Percentiles rank a stretch among this genome's conserved stretches.
Evolutionary conservation across 805 yeast genomes (phyloP).

Genomic region (Yarrowia sp.): DNA sequence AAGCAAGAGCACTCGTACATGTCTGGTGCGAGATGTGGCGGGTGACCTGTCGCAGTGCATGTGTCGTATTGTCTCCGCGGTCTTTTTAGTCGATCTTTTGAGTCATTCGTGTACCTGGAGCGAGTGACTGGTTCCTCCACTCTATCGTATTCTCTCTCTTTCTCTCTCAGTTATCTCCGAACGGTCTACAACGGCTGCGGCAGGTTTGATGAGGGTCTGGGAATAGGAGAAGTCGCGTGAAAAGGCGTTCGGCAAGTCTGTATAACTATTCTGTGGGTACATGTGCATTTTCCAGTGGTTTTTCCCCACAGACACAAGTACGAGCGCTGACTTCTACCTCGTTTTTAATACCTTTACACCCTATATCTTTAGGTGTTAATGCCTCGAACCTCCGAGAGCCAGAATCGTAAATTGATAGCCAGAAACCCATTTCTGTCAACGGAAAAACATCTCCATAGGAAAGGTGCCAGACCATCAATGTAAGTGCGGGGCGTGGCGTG

Average conservation of each 20-base stretch:
- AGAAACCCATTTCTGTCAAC: not conserved
- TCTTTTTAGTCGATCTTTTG: too few relatives aligned
- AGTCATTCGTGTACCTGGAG: too few relatives aligned
- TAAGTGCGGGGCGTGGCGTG: too few relatives aligned
- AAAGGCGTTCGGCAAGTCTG: not conserved
- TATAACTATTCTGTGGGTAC: too few relatives aligned
- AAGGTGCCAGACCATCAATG: too few relatives aligned
- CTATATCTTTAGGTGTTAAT: not conserved
- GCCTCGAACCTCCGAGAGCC: constrained; percentile 13
- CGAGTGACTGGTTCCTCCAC: too few relatives aligned
- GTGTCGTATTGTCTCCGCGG: too few relatives aligned
- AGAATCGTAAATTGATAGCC: not conserved
- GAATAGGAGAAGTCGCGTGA: not conserved
- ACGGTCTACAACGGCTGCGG: constrained; percentile 4
- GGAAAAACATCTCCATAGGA: too few relatives aligned
- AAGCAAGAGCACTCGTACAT: too few relatives aligned
- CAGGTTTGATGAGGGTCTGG: not conserved
- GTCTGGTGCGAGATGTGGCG: not conserved
- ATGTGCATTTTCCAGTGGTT: not conserved
- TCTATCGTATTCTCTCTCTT: not conserved
- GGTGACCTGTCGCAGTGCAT: not conserved
- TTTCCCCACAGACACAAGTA: not conserved
- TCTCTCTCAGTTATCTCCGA: not conserved
- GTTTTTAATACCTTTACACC: not conserved
- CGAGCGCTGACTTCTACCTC: too few relatives aligned